Evolutionary conservation across 768 basidiomycete species (phyloP).

Genomic region (Lactarius sp.): DNA sequence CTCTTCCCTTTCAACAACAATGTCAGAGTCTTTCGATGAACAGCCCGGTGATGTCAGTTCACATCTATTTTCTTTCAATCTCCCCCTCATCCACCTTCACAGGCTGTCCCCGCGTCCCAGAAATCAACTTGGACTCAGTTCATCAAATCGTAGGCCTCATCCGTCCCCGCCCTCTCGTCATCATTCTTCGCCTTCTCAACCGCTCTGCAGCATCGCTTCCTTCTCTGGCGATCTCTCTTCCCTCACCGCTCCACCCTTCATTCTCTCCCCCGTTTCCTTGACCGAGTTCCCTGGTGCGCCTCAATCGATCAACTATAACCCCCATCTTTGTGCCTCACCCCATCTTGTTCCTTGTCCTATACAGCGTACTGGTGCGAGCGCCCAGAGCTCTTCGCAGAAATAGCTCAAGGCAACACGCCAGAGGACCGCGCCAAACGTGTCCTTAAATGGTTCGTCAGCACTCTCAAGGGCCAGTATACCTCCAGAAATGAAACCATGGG

Average conservation of each 20-base stretch:
- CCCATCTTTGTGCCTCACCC: slow-evolving; percentile 7
- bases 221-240: slow-evolving; percentile 86
- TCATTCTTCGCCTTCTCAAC: slow-evolving; percentile 17
- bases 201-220: slow-evolving; percentile 59
- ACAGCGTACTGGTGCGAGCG: slow-evolving; percentile 97
- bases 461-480: slow-evolving; percentile 93
- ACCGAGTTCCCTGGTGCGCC: slow-evolving; percentile 84
- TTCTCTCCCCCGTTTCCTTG: slow-evolving; percentile 84
- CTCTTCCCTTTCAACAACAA: neutral
- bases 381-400: slow-evolving; percentile 82
- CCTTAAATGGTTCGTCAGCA: slow-evolving; percentile 95
- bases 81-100: neutral
- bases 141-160: slow-evolving; percentile 71
- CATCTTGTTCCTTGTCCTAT: slow-evolving; percentile 5
- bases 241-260: slow-evolving; percentile 85
- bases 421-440: slow-evolving; percentile 76
- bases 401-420: slow-evolving; percentile 67
- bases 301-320: neutral
- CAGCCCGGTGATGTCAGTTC: slow-evolving; percentile 18
- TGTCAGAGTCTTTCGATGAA: slow-evolving; percentile 12
- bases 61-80: neutral
- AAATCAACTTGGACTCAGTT: slow-evolving; percentile 86
- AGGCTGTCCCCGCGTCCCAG: slow-evolving; percentile 79
- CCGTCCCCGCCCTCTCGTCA: neutral
- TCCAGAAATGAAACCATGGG: slow-evolving; percentile 94